Evolutionary conservation across 768 basidiomycete genomes (phyloP), one percentile per base, ranked within the genome.

Genomic region (Boletus edulis): DNA sequence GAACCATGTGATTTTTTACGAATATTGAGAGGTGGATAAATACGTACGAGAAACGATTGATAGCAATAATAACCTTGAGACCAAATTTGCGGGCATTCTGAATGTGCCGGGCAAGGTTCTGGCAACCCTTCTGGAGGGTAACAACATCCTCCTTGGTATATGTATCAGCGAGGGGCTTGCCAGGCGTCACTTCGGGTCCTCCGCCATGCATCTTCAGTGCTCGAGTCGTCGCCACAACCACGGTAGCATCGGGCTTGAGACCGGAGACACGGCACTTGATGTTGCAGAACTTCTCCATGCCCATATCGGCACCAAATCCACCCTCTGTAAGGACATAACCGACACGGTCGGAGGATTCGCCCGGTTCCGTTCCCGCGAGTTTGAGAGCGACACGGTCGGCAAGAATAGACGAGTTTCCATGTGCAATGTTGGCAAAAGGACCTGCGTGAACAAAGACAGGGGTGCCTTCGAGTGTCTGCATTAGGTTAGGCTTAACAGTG

Each of bases 191-290:
- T 24, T 97, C 94, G 6, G 96, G 96, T 55, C 91, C 97, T 56
- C 96, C 96, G 41, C 96, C 96, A 69, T 99, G 96, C 96, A 99
- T 99, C 81, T 98, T 99, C 57, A 99, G 77, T 20, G 96, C 96
- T 61, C 96, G 89, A 29, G 96, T 94, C 5, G 96, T 99, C 8
- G 96, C 97, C 50, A 99, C 96, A 64, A 99, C 90, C 61, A 99
- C 85, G 37, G 89, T 89, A 4, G 94, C 96, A 72, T 99, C 92
- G 10, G 97, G 97, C 53, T 78, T 88, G 67, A 98, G 81, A 46
- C 95, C 96, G 57, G 91, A 94, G 54, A 89, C 80, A 56, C 96
- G 86, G 72, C 95, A 98, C 73, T 99, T 99, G 81, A 99, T 98
- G 75, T 98, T 98, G 80, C 93, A 98, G 81, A 98, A 99, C 73